phyloP scores from a whole-genome alignment of 2,329 filamentous ascomycete genomes.

The Xylaria sp. region DNA sequence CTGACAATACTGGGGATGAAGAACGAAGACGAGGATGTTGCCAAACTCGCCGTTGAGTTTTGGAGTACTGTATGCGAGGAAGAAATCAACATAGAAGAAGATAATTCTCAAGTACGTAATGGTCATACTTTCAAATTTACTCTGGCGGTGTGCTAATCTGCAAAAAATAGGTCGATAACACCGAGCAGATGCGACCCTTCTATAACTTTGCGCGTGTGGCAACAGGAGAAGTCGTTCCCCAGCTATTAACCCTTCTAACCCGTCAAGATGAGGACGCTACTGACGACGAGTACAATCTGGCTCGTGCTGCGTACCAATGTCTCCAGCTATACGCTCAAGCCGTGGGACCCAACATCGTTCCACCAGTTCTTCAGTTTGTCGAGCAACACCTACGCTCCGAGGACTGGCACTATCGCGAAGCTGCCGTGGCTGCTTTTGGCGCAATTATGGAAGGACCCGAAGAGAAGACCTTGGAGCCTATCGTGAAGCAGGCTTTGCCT shows the following conservation, averaged over 20 bases:
- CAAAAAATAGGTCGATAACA: constrained; percentile 70
- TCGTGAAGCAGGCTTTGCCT: constrained; percentile 94
- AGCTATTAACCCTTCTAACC: constrained; percentile 86
- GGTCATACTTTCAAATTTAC: neutral
- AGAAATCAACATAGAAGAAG: constrained; percentile 97
- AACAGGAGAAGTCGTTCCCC: constrained; percentile 92
- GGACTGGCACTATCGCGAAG: constrained; percentile 95
- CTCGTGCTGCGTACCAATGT: constrained; percentile 95
- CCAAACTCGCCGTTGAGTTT: constrained; percentile 98
- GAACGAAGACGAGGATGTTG: constrained; percentile 95
- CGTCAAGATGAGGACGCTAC: constrained; percentile 98
- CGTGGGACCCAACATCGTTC: constrained; percentile 84
- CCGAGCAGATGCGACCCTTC: constrained; percentile 87
- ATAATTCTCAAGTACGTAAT: constrained; percentile 79
- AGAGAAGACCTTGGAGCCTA: constrained; percentile 88
- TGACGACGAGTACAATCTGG: constrained; percentile 97
- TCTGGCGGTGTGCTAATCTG: constrained; percentile 23
- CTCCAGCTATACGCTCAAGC: constrained; percentile 95
- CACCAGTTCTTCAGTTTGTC: constrained; percentile 88
- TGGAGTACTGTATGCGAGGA: constrained; percentile 99
- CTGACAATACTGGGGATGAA: constrained; percentile 99
- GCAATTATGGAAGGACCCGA: constrained; percentile 99
- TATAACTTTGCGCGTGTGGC: constrained; percentile 97
- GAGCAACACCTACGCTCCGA: constrained; percentile 89
- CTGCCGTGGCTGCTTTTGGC: constrained; percentile 95